These are phyloP conservation scores for Elymus sibiricus DNA, from an alignment of 176 grass and related monocot genomes.

Conservation along the genomic window DNA sequence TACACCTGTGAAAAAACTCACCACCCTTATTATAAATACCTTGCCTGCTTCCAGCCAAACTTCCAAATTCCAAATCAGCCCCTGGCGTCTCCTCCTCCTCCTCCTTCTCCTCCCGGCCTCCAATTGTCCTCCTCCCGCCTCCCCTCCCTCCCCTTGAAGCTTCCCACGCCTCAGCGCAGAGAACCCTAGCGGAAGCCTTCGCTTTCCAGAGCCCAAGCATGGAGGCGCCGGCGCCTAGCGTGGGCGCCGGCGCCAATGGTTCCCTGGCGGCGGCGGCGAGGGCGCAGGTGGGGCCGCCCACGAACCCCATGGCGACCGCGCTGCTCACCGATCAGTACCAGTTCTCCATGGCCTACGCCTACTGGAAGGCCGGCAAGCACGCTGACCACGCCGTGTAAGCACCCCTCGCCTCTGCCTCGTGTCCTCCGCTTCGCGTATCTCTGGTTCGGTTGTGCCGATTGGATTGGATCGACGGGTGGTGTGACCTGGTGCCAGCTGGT, in stretches of 20 bases:
- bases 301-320: slow-evolving; percentile 98
- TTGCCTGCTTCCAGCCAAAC: background rate
- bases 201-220: background rate
- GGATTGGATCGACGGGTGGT: slow-evolving; percentile 28
- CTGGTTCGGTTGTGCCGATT: background rate
- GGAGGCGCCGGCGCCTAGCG: slow-evolving; percentile 8
- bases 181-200: slow-evolving; percentile 2
- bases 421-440: background rate
- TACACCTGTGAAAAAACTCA: background rate
- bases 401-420: background rate
- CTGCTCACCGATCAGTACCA: slow-evolving; percentile 98
- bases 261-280: slow-evolving; percentile 19
- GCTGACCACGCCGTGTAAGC: slow-evolving; percentile 92
- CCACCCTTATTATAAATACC: slow-evolving; percentile 9
- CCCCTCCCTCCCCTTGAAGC: slow-evolving; percentile 31
- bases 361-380: slow-evolving; percentile 96
- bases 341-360: slow-evolving; percentile 99
- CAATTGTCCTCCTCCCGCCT: slow-evolving; percentile 31
- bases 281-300: slow-evolving; percentile 50
- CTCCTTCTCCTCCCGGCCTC: slow-evolving; percentile 31
- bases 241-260: slow-evolving; percentile 45
- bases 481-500: slow-evolving; percentile 19
- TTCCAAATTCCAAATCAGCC: slow-evolving; percentile 28
- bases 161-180: background rate
- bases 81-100: slow-evolving; percentile 25